Percentiles rank a stretch among this genome's conserved stretches.
These are phyloP conservation scores for Phytopythium sindhum DNA, from an alignment of 352 stramenopile genomes.

Conservation along the genomic window DNA sequence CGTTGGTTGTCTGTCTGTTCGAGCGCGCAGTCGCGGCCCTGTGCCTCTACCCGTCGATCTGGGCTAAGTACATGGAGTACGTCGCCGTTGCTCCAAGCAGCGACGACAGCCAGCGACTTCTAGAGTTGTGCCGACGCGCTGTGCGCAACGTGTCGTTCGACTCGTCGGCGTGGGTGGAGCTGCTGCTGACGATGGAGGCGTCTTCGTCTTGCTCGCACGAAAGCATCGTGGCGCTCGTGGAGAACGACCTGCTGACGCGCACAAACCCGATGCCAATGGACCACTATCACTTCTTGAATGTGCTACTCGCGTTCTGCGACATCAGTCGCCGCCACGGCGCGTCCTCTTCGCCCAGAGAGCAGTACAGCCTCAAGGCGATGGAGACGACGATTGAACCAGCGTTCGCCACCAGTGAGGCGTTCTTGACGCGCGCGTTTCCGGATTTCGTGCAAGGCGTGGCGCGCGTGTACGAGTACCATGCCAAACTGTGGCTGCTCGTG, in stretches of 20 bases:
- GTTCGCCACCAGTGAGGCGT: conserved; percentile 30
- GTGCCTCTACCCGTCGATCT: conserved; percentile 57
- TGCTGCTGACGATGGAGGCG: conserved; percentile 51
- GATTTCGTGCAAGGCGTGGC: conserved; percentile 27
- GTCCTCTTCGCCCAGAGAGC: neutral
- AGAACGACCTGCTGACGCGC: conserved; percentile 25
- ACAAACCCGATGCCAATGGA: conserved; percentile 45
- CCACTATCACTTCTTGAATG: conserved; percentile 40
- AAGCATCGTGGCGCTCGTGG: conserved; percentile 24
- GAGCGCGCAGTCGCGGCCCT: conserved; percentile 51
- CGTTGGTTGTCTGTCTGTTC: conserved; percentile 43
- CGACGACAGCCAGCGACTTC: neutral
- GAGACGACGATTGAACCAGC: conserved; percentile 18
- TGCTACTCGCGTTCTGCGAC: conserved; percentile 53
- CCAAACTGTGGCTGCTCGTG: conserved; percentile 38
- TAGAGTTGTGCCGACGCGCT: conserved; percentile 29
- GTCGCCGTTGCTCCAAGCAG: conserved; percentile 7
- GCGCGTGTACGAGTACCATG: conserved; percentile 42
- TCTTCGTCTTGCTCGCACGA: neutral
- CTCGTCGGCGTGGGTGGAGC: conserved; percentile 48
- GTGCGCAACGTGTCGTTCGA: conserved; percentile 72
- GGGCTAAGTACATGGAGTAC: conserved; percentile 52
- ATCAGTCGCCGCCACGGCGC: conserved; percentile 23
- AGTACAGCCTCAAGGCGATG: conserved; percentile 13
- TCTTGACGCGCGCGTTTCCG: conserved; percentile 32